A percentile compares a stretch with the other conserved stretches of the same genome.
Conservation (phyloP, 2,329 filamentous ascomycete genomes). For the Pseudogymnoascus destructans region DNA sequence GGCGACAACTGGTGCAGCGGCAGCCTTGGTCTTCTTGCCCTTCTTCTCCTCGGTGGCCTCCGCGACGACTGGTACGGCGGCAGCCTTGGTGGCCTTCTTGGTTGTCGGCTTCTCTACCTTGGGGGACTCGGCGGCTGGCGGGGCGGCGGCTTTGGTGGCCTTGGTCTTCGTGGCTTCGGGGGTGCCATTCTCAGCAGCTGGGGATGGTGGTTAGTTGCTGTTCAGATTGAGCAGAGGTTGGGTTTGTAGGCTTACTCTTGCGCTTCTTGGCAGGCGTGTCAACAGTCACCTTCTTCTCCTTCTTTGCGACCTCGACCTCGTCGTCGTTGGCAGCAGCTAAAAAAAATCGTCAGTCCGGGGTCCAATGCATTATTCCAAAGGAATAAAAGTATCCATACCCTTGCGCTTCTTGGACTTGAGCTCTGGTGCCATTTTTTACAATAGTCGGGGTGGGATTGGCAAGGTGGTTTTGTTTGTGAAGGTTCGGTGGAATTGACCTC, state of each 20-base stretch:
- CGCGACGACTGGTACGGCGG: constrained; percentile 14
- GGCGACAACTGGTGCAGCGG: constrained; percentile 14
- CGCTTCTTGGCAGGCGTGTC: constrained; percentile 24
- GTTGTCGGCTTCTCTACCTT: constrained; percentile 28
- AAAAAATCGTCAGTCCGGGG: constrained; percentile 13
- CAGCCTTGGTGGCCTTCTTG: constrained; percentile 25
- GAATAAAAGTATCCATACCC: constrained; percentile 25
- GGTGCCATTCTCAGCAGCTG: constrained; percentile 24
- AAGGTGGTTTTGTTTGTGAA: neutral
- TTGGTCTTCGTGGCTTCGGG: constrained; percentile 26
- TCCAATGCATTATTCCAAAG: neutral
- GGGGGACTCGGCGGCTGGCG: constrained; percentile 10
- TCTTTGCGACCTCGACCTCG: constrained; percentile 26
- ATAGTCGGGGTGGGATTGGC: neutral
- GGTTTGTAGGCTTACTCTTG: constrained; percentile 20
- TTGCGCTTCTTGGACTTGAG: constrained; percentile 43
- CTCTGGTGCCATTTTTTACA: constrained; percentile 37
- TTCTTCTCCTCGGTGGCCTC: constrained; percentile 19
- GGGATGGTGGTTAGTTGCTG: constrained; percentile 1
- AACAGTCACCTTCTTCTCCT: constrained; percentile 27
- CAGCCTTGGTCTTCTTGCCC: constrained; percentile 13
- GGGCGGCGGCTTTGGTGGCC: constrained; percentile 16
- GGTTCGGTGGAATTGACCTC: constrained; percentile 6
- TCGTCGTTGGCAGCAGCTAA: constrained; percentile 28
- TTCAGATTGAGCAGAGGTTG: neutral